Evolutionary conservation across 148 eudicot species (phyloP).

Genomic region (Bassia scoparia): DNA sequence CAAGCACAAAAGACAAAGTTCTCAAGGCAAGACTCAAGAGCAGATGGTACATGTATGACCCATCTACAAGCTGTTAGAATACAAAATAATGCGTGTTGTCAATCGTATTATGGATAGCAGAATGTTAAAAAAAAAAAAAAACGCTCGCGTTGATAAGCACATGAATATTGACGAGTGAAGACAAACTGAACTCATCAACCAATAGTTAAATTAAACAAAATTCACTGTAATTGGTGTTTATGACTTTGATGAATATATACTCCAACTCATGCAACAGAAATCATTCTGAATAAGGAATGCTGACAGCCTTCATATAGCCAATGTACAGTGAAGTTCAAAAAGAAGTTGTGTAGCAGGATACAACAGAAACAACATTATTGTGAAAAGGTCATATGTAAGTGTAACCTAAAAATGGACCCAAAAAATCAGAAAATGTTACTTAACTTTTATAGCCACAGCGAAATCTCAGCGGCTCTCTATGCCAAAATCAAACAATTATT

Average conservation of each 20-base stretch:
- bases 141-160: background rate
- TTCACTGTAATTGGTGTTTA: background rate
- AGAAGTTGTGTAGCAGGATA: background rate
- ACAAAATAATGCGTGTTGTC: background rate
- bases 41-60: background rate
- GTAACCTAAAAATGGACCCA: background rate
- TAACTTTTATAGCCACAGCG: background rate
- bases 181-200: background rate
- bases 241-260: background rate
- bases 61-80: background rate
- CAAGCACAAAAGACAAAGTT: background rate
- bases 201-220: background rate
- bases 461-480: background rate
- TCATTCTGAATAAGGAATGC: background rate
- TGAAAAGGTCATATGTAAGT: background rate
- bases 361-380: background rate
- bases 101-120: background rate
- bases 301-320: constrained; percentile 4
- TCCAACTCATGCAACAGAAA: background rate
- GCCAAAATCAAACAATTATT: background rate
- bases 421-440: background rate
- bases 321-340: background rate
- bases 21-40: background rate
- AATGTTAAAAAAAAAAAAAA: background rate
- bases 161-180: background rate